A percentile compares a stretch with the other conserved stretches of the same genome.
Evolutionary conservation across 2,329 filamentous ascomycete genomes (phyloP).

Genomic region (Sclerotinia spermophila): DNA sequence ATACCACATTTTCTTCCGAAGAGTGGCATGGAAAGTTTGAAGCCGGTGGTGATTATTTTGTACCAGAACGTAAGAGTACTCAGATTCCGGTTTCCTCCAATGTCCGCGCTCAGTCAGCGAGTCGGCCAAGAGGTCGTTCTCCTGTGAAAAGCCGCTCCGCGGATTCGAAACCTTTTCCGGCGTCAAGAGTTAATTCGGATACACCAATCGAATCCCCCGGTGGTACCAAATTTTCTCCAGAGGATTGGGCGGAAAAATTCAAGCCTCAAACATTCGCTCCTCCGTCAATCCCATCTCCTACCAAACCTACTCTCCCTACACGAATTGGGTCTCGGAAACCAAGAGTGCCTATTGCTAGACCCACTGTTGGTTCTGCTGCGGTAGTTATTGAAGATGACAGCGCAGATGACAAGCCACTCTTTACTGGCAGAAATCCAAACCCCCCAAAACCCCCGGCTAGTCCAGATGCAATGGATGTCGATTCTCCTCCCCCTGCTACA

Average conservation of each 20-base stretch:
- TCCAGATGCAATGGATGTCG: conserved; percentile 64
- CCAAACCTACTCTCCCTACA: conserved; percentile 19
- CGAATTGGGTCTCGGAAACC: conserved; percentile 24
- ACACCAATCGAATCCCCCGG: conserved; percentile 31
- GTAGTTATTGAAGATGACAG: conserved; percentile 33
- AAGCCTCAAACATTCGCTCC: conserved; percentile 36
- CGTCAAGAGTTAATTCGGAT: conserved; percentile 19
- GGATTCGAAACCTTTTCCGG: conserved; percentile 23
- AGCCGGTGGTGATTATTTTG: conserved; percentile 35
- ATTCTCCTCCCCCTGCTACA: conserved; percentile 43
- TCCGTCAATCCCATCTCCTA: conserved; percentile 21
- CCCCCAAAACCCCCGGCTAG: conserved; percentile 35
- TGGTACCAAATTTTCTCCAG: conserved; percentile 34
- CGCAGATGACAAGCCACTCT: conserved; percentile 33
- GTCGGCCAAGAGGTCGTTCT: conserved; percentile 33
- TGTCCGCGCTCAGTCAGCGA: conserved; percentile 31
- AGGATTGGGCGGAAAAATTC: conserved; percentile 36
- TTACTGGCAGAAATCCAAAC: conserved; percentile 33
- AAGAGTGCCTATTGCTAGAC: conserved; percentile 24
- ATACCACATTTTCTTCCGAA: conserved; percentile 55
- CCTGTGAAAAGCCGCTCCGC: conserved; percentile 32
- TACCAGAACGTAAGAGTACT: conserved; percentile 27
- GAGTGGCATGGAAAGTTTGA: conserved; percentile 41
- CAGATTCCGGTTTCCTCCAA: conserved; percentile 19
- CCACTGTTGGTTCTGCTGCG: conserved; percentile 34